Evolutionary conservation across 2,329 filamentous ascomycete species (phyloP).

Genomic region (Nemania serpens): DNA sequence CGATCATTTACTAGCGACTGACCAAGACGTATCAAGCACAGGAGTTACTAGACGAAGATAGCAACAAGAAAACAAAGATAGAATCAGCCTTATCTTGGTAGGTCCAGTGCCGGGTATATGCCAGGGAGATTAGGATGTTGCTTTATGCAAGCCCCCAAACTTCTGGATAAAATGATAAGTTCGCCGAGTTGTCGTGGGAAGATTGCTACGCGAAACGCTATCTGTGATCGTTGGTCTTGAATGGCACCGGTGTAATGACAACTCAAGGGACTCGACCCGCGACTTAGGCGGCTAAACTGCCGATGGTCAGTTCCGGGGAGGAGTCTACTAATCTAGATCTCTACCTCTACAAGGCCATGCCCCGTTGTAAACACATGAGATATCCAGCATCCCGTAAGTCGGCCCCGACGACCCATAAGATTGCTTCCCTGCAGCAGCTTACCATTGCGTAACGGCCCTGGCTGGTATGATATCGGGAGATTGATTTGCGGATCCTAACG

Average conservation of each 20-base stretch:
- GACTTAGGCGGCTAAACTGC: slow-evolving; percentile 15
- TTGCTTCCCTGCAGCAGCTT: slow-evolving; percentile 1
- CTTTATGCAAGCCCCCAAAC: slow-evolving; percentile 20
- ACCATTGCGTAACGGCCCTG: background rate
- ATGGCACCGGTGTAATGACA: background rate
- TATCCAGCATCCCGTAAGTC: background rate
- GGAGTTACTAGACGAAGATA: background rate
- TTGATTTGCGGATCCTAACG: slow-evolving; percentile 11
- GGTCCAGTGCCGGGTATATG: slow-evolving; percentile 21
- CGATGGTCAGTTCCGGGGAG: slow-evolving; percentile 18
- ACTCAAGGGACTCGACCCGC: background rate
- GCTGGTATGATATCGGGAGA: slow-evolving; percentile 19
- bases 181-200: slow-evolving; percentile 2
- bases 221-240: background rate
- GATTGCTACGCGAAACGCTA: background rate
- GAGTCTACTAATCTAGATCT: slow-evolving; percentile 23
- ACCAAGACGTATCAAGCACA: background rate
- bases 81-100: slow-evolving; percentile 9
- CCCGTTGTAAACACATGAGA: slow-evolving; percentile 2
- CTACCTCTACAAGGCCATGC: slow-evolving; percentile 12
- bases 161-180: slow-evolving; percentile 23
- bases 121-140: slow-evolving; percentile 21
- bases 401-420: slow-evolving; percentile 1
- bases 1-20: slow-evolving; percentile 4
- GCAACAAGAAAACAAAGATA: slow-evolving; percentile 8